Evolutionary conservation across 108 stramenopile species (phyloP).

Genomic region (Epipyxis sp.): DNA sequence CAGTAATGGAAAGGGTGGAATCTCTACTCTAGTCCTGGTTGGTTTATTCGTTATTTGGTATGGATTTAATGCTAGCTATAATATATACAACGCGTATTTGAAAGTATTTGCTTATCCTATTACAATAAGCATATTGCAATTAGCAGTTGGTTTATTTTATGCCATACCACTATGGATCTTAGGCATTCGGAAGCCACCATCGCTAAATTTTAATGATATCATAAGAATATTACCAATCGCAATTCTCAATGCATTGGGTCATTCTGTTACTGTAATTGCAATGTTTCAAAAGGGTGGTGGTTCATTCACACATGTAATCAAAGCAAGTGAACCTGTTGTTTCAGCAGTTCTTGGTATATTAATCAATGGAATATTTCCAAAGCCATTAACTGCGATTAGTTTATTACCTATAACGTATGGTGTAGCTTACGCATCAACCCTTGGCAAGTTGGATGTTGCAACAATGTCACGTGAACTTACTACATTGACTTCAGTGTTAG

Average conservation of each 20-base stretch:
- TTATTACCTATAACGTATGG: slow-evolving; percentile 5
- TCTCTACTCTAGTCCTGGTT: no score
- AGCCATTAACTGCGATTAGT: slow-evolving; percentile 8
- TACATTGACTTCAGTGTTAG: not conserved
- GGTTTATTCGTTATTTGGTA: not conserved
- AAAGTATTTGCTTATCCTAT: slow-evolving; percentile 1
- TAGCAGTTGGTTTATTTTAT: not conserved
- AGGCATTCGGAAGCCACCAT: not conserved
- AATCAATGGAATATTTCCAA: slow-evolving; percentile 3
- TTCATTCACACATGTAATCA: slow-evolving; percentile 16
- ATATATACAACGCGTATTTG: not conserved
- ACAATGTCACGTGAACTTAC: not conserved
- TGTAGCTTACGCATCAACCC: slow-evolving; percentile 21
- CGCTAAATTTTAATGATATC: not conserved
- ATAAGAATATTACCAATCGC: slow-evolving; percentile 5
- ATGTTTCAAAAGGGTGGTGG: slow-evolving; percentile 24
- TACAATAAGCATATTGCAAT: not conserved
- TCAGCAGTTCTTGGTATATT: not conserved
- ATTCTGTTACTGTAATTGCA: not conserved
- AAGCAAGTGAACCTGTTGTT: slow-evolving; percentile 9
- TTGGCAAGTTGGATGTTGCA: not conserved
- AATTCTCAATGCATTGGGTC: not conserved
- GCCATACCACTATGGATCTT: slow-evolving; percentile 3
- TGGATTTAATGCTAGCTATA: slow-evolving; percentile 17
- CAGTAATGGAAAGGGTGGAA: no score